phyloP scores from a whole-genome alignment of 257 asterid species.

The Scutellaria galericulata region DNA sequence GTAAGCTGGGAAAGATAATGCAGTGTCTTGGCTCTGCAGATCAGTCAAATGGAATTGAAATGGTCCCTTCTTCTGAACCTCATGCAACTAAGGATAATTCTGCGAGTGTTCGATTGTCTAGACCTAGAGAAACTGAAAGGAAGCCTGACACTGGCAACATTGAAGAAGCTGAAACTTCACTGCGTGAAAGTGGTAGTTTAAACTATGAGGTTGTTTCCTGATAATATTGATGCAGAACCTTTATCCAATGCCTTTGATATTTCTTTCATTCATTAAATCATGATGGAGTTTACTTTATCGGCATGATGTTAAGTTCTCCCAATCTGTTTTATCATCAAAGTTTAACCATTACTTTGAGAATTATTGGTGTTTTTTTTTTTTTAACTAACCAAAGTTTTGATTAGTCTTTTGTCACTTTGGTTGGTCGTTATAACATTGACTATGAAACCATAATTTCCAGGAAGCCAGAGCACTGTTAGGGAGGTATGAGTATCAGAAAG shows the following conservation, averaged over 20 bases:
- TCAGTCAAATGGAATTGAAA: slow-evolving; percentile 50
- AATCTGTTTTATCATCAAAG: slow-evolving; percentile 17
- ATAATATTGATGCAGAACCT: neutral
- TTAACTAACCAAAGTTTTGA: slow-evolving; percentile 12
- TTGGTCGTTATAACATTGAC: slow-evolving; percentile 10
- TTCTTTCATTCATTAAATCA: slow-evolving; percentile 1
- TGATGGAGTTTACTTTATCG: slow-evolving; percentile 8
- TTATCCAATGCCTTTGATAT: neutral
- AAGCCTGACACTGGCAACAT: slow-evolving; percentile 77
- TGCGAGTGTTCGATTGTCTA: slow-evolving; percentile 57
- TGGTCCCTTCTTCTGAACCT: slow-evolving; percentile 62
- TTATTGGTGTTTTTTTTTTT: slow-evolving; percentile 8
- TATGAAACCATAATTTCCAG: slow-evolving; percentile 45
- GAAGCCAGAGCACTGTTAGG: slow-evolving; percentile 98
- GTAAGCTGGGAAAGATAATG: slow-evolving; percentile 60
- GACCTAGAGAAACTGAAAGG: slow-evolving; percentile 55
- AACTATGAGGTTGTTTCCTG: slow-evolving; percentile 71
- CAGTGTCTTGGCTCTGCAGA: slow-evolving; percentile 72
- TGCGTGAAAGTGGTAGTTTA: slow-evolving; percentile 79
- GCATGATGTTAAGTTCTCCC: slow-evolving; percentile 6
- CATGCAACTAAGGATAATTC: slow-evolving; percentile 60
- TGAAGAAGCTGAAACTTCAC: slow-evolving; percentile 86
- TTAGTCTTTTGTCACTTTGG: neutral
- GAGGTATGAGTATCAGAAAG: slow-evolving; percentile 88
- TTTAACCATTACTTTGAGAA: slow-evolving; percentile 24